Conservation (phyloP, 108 stramenopile genomes). For the Cyclotella distinguenda region DNA sequence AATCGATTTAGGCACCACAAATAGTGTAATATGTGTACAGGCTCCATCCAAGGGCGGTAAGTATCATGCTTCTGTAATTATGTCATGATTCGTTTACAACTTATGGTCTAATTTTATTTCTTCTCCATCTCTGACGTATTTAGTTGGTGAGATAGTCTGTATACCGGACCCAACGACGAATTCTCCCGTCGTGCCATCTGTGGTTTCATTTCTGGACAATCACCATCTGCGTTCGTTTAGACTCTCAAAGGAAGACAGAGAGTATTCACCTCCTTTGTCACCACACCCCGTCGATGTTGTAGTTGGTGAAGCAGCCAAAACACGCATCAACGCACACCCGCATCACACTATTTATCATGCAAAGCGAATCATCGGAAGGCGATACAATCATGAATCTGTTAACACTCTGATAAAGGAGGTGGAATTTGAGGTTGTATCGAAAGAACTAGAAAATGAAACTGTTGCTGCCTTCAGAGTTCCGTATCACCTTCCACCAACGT, state of each 20-base stretch:
- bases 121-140: neutral
- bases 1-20: slow-evolving; percentile 87
- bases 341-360: slow-evolving; percentile 85
- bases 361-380: slow-evolving; percentile 78
- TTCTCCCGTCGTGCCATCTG: slow-evolving; percentile 79
- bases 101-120: neutral
- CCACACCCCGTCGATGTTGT: slow-evolving; percentile 76
- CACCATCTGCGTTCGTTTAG: slow-evolving; percentile 46
- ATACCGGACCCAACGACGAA: slow-evolving; percentile 67
- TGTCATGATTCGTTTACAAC: neutral
- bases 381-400: slow-evolving; percentile 53
- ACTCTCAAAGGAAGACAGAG: slow-evolving; percentile 37
- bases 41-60: slow-evolving; percentile 57
- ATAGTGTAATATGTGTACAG: slow-evolving; percentile 85
- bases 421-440: slow-evolving; percentile 57
- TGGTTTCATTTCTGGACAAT: slow-evolving; percentile 81
- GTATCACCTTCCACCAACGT: slow-evolving; percentile 28
- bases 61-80: neutral
- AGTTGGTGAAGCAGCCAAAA: slow-evolving; percentile 74
- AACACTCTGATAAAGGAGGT: slow-evolving; percentile 62
- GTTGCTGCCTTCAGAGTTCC: slow-evolving; percentile 47
- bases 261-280: slow-evolving; percentile 26
- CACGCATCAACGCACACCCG: slow-evolving; percentile 80
- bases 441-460: slow-evolving; percentile 6
- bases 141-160: slow-evolving; percentile 78